phyloP scores from a whole-genome alignment of 202 grass and related monocot species.

The Panicum hallii region DNA sequence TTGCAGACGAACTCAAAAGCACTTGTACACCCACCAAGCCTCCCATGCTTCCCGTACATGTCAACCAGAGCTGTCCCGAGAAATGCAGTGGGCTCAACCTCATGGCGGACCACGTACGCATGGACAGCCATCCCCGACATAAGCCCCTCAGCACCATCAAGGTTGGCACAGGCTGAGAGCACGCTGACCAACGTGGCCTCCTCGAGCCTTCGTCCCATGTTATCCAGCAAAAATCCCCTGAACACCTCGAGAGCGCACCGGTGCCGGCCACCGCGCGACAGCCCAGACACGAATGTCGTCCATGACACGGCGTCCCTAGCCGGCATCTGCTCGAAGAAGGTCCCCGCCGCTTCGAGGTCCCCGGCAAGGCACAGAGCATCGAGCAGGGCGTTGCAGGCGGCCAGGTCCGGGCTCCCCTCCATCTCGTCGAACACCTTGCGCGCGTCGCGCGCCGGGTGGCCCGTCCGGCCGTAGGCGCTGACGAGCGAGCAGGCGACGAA shows the following conservation, averaged over 20 bases:
- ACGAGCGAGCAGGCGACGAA: conserved; percentile 75
- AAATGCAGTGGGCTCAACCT: conserved; percentile 56
- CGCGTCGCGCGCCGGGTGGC: conserved; percentile 36
- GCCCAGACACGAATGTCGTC: conserved; percentile 68
- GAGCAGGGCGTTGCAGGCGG: conserved; percentile 74
- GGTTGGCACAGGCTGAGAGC: conserved; percentile 65
- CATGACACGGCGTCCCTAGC: conserved; percentile 59
- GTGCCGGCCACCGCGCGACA: conserved; percentile 49
- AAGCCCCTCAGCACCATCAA: conserved; percentile 48
- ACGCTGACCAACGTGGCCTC: conserved; percentile 76
- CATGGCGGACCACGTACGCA: conserved; percentile 44
- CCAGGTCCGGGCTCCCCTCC: conserved; percentile 49
- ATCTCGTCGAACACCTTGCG: conserved; percentile 74
- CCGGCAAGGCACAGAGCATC: conserved; percentile 45
- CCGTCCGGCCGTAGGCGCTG: conserved; percentile 48
- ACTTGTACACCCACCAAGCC: conserved; percentile 45
- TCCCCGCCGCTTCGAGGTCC: conserved; percentile 34
- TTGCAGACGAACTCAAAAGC: conserved; percentile 34
- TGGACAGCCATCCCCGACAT: conserved; percentile 53
- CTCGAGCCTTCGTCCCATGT: conserved; percentile 21
- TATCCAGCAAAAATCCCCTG: conserved; percentile 45
- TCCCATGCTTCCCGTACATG: conserved; percentile 79
- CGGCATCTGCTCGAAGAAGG: conserved; percentile 58
- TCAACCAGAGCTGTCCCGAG: conserved; percentile 70
- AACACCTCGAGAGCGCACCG: conserved; percentile 54